These are phyloP conservation scores for Dioscorea dumetorum DNA, from an alignment of 106 monocot genomes.

Conservation along the genomic window DNA sequence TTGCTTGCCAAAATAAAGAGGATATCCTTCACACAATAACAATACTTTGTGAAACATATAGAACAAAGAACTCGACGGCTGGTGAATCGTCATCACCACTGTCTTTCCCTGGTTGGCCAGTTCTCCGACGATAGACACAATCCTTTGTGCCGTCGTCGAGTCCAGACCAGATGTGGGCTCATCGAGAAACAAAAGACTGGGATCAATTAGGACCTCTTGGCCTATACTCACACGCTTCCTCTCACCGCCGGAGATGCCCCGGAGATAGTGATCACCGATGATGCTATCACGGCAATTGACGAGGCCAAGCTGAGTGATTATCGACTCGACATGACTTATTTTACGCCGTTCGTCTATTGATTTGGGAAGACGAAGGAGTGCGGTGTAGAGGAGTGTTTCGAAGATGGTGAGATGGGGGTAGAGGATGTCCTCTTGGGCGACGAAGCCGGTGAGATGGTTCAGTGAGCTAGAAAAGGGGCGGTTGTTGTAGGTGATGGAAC, in stretches of 20 bases:
- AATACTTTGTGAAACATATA: constrained; percentile 52
- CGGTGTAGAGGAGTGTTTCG: constrained; percentile 48
- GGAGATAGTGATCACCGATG: constrained; percentile 22
- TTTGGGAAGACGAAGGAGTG: constrained; percentile 40
- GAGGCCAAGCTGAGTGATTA: constrained; percentile 36
- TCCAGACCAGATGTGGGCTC: constrained; percentile 62
- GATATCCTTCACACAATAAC: constrained; percentile 39
- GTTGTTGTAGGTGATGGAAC: constrained; percentile 56
- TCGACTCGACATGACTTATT: constrained; percentile 20
- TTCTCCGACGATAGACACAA: constrained; percentile 25
- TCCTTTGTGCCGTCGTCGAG: constrained; percentile 46
- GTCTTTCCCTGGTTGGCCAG: constrained; percentile 25
- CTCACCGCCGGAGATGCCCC: constrained; percentile 45
- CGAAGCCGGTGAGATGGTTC: constrained; percentile 43
- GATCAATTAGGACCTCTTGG: constrained; percentile 54
- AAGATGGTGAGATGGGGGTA: constrained; percentile 62
- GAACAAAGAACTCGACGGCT: constrained; percentile 49
- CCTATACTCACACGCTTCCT: constrained; percentile 49
- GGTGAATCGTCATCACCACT: constrained; percentile 48
- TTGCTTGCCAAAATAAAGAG: constrained; percentile 37
- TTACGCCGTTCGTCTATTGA: constrained; percentile 22
- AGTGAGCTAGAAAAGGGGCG: constrained; percentile 31
- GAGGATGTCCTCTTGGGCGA: constrained; percentile 61
- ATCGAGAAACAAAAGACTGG: constrained; percentile 42
- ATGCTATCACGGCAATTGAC: constrained; percentile 12